Conservation (phyloP, 495 filamentous ascomycete species). For the Xylaria curta region DNA sequence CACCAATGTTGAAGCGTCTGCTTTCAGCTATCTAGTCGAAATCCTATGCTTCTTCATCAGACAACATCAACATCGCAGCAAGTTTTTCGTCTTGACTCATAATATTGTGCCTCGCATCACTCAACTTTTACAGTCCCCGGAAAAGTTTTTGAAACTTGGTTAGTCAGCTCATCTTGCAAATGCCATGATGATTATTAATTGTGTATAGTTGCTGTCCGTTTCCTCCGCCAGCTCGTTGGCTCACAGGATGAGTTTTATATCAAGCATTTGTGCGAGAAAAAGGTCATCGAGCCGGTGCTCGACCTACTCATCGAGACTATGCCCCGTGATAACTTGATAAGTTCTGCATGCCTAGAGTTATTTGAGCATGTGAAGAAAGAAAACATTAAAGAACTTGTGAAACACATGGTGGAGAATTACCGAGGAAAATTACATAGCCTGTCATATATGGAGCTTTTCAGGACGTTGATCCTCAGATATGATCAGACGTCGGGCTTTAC, state of each 20-base stretch:
- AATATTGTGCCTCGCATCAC: constrained; percentile 79
- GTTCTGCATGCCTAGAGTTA: constrained; percentile 94
- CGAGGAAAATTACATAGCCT: constrained; percentile 80
- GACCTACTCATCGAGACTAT: constrained; percentile 88
- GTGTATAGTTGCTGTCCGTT: constrained; percentile 80
- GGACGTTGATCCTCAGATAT: constrained; percentile 73
- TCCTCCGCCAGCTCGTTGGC: constrained; percentile 86
- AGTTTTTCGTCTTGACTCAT: constrained; percentile 84
- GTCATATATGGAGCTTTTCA: constrained; percentile 87
- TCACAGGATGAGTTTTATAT: constrained; percentile 93
- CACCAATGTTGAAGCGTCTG: constrained; percentile 78
- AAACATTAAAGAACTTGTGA: constrained; percentile 79
- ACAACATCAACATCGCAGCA: constrained; percentile 83
- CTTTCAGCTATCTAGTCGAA: constrained; percentile 91
- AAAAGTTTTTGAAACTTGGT: constrained; percentile 95
- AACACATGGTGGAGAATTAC: constrained; percentile 87
- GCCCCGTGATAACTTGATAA: constrained; percentile 93
- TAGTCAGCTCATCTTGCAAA: constrained; percentile 42
- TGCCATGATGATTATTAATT: background rate
- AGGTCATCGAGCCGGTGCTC: constrained; percentile 85
- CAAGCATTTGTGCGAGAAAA: constrained; percentile 82
- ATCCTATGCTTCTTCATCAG: constrained; percentile 95
- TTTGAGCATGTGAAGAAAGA: constrained; percentile 92
- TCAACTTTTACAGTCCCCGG: constrained; percentile 81
- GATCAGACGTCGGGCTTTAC: constrained; percentile 80